Evolutionary conservation across 352 stramenopile genomes (phyloP).

Genomic region (Phytophthora tubulina): DNA sequence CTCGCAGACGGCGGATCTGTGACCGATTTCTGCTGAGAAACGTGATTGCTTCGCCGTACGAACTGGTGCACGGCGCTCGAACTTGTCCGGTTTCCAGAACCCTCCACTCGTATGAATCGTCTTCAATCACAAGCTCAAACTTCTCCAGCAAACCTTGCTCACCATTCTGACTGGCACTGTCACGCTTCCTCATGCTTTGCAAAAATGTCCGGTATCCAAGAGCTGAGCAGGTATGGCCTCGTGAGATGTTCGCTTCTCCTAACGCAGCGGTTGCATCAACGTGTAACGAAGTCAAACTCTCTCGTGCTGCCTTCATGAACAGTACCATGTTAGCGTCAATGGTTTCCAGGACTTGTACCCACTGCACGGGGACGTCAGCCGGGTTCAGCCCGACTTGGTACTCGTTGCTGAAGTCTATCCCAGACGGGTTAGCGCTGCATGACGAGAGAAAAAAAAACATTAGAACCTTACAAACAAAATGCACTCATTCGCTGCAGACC

Average conservation of each 20-base stretch:
- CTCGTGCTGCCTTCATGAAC: slow-evolving; percentile 55
- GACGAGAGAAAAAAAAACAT: slow-evolving; percentile 13
- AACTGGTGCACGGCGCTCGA: slow-evolving; percentile 44
- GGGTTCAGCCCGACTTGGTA: slow-evolving; percentile 66
- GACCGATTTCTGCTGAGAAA: slow-evolving; percentile 40
- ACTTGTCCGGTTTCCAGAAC: slow-evolving; percentile 57
- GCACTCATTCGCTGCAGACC: neutral
- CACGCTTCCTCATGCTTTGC: slow-evolving; percentile 43
- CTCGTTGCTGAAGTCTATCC: slow-evolving; percentile 69
- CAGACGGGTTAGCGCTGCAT: slow-evolving; percentile 50
- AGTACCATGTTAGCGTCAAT: slow-evolving; percentile 58
- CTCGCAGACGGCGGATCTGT: slow-evolving; percentile 41
- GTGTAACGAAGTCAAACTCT: slow-evolving; percentile 48
- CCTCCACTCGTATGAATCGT: slow-evolving; percentile 44
- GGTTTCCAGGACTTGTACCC: slow-evolving; percentile 67
- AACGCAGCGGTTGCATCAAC: slow-evolving; percentile 46
- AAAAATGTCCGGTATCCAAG: slow-evolving; percentile 65
- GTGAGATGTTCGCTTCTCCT: slow-evolving; percentile 41
- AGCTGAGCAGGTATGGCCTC: slow-evolving; percentile 62
- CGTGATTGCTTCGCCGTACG: slow-evolving; percentile 33
- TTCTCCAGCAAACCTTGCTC: slow-evolving; percentile 49
- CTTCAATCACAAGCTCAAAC: slow-evolving; percentile 58
- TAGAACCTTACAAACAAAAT: neutral
- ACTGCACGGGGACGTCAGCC: slow-evolving; percentile 71
- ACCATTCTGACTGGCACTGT: neutral